Base-by-base conservation (phyloP, 2,329 filamentous ascomycete species). In the Hypoxylon sp. region DNA sequence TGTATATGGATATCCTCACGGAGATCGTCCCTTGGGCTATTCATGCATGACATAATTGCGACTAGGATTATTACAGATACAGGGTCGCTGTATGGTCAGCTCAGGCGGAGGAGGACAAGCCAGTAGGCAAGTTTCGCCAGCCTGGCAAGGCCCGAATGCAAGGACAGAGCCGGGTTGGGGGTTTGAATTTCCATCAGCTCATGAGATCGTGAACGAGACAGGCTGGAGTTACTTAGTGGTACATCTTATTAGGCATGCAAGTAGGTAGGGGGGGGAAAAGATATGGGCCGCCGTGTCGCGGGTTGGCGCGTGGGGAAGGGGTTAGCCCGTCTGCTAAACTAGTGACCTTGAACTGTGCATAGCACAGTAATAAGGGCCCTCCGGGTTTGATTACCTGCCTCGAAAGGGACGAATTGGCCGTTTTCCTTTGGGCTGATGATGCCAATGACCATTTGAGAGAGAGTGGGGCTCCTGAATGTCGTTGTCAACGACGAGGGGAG, bases 11-110 rank as follows among this genome's bases (percentile, higher is more conserved):
- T 68, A 65, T 53, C 70, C 63, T 63, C 59, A 68, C 60, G 76
- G 74, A 69, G 74, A 78, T 78, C 75, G 71, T 71, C 68, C 71
- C 71, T 75, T 74, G 64, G 71, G 71, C 74, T 74, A 77, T 78
- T 78, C 69, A 71, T 74, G 79, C 80, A 81, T 82, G 80, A 81
- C 80, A 82, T 82, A 82, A 82, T 81, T 81, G 68, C 71, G 65
- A 70, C 69, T 63, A 71, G 71, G 74, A 70, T 70, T 52, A 58
- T 57, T 47, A 69, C 53, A 65, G 56, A 64, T 59, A 53, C 50
- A 66, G 62, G 63, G 64, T 45, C 63, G 47, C 48, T 64, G 63
- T 68, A 59, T 65, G 68, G 67, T 58, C 65, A 68, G 65, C 63
- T 55, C 63, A 55, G 61, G 67, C 56, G 48, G 58, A 50, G 34